Conservation (phyloP, 1,284 basidiomycete species). For the Trichosporon faecale region DNA sequence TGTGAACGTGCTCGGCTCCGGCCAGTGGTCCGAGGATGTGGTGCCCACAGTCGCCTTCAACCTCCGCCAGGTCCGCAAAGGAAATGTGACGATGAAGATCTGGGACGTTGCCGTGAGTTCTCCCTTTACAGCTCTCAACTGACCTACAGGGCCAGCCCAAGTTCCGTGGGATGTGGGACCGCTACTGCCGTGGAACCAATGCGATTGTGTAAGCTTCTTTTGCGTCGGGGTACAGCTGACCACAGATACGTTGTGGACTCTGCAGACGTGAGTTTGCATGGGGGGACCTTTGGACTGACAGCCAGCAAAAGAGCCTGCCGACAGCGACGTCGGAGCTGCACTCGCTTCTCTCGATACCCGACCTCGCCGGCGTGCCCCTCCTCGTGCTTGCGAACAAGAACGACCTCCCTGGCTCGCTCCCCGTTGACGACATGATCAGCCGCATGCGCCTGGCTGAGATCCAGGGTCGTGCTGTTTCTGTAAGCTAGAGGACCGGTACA, state of each 20-base stretch:
- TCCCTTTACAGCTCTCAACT: neutral
- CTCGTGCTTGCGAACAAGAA: constrained; percentile 96
- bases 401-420: constrained; percentile 73
- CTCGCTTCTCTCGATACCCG: constrained; percentile 71
- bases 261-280: constrained; percentile 62
- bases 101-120: constrained; percentile 78
- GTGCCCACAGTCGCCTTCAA: constrained; percentile 93
- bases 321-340: constrained; percentile 87
- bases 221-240: constrained; percentile 18
- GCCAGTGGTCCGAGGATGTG: constrained; percentile 91
- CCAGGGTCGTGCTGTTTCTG: constrained; percentile 76
- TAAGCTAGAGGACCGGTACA: constrained; percentile 54
- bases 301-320: constrained; percentile 72
- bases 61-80: constrained; percentile 65
- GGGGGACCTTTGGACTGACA: neutral
- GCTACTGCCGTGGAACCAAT: constrained; percentile 91
- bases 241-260: constrained; percentile 87
- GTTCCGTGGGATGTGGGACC: constrained; percentile 78
- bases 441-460: constrained; percentile 79
- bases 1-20: constrained; percentile 82
- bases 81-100: constrained; percentile 85
- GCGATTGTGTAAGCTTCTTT: constrained; percentile 74
- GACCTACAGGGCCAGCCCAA: constrained; percentile 71
- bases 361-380: constrained; percentile 74
- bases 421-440: constrained; percentile 81